Evolutionary conservation across 805 yeast genomes (phyloP).

Genomic region (Kregervanrija delftensis): DNA sequence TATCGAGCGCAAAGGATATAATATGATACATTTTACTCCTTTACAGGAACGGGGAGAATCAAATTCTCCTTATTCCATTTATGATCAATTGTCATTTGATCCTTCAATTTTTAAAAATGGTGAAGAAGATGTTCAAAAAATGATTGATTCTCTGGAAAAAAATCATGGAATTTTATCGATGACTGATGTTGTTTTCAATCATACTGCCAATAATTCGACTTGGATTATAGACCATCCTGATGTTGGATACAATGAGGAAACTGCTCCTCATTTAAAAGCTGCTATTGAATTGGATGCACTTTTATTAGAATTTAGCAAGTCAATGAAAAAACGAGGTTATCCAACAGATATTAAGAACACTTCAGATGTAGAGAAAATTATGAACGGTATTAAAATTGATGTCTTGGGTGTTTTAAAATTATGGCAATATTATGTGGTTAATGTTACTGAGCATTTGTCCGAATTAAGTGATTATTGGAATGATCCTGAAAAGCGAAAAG

Average conservation of each 20-base stretch:
- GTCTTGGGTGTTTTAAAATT: conserved; percentile 61
- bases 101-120: conserved; percentile 49
- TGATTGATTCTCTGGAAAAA: conserved; percentile 44
- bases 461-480: conserved; percentile 34
- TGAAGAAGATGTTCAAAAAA: conserved; percentile 43
- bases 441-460: conserved; percentile 38
- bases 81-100: conserved; percentile 78
- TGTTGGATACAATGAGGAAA: conserved; percentile 74
- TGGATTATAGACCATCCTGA: conserved; percentile 90
- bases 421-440: conserved; percentile 85
- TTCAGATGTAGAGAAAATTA: conserved; percentile 51
- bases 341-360: conserved; percentile 48
- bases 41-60: conserved; percentile 84
- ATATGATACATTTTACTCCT: conserved; percentile 96
- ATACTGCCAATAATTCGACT: conserved; percentile 82
- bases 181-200: conserved; percentile 92
- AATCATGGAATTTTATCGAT: conserved; percentile 62
- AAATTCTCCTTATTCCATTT: conserved; percentile 88
- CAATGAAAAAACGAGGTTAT: conserved; percentile 49
- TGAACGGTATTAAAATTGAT: conserved; percentile 62
- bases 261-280: conserved; percentile 82
- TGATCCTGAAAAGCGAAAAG: background rate
- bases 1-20: conserved; percentile 73
- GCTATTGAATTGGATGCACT: conserved; percentile 79
- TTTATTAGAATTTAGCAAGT: conserved; percentile 57